Base-by-base conservation (phyloP, 148 eudicot genomes). In the Beta vulgaris region DNA sequence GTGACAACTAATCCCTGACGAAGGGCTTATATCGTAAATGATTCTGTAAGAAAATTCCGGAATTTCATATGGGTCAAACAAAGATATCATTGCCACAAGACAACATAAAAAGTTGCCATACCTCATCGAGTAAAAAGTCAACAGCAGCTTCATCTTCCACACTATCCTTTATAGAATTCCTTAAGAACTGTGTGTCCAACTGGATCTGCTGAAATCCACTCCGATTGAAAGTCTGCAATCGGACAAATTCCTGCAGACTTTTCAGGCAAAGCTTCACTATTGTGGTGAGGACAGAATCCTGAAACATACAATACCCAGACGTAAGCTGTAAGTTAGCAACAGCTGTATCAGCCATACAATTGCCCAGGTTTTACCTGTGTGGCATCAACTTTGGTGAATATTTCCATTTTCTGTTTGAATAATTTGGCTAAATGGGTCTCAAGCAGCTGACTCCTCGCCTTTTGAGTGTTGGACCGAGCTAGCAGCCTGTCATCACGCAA, bases 191-290 rank as follows among this genome's bases (percentile, higher is more conserved):
- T 71, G 87, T 84, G 79, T 96, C 99, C 84, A 92, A 70, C 85
- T 96, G 99, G 80, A 96, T 96, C 80, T 96, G 99, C 86, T 96
- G 99, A 85, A 96, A 96, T 64, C 99, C 99, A 82, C 99, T 91
- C 36, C 99, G 85, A 79, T 96, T 96, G 80, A 91, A 96, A 26
- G 97, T 96, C 74, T 96, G 98, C 64, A 96, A 85, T 63, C 99
- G 74, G 54, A 86, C 97, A 82, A 87, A 92, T 77, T 96, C 99
- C 83, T 87, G 97, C 79, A 95, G 79, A 82, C 98, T 95, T 81
- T 95, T 95, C 58, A 96, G 86, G 87, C 94, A 87, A 71, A 89
- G 90, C 75, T 96, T 92, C 69, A 89, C 85, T 13, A 91, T 81
- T 68, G 98, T 89, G 60, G 88, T 87, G 51, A 86, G 44, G 48